A percentile compares a stretch with the other conserved stretches of the same genome.
Evolutionary conservation across 2,329 filamentous ascomycete genomes (phyloP).

Genomic region (Fonsecaea nubica): DNA sequence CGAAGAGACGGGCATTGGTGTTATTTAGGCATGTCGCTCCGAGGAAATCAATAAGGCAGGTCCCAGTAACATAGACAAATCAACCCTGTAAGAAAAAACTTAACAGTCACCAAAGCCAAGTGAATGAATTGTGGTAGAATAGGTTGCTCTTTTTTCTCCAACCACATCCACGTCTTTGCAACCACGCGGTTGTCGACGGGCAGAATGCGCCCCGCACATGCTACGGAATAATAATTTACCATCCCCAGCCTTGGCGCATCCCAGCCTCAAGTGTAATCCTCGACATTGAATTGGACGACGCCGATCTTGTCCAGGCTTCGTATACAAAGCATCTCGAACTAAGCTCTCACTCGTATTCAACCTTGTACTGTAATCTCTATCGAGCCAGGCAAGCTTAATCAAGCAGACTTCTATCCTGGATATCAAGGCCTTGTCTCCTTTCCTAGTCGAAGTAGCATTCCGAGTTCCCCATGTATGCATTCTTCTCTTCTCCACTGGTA

Average conservation of each 20-base stretch:
- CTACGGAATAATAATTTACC: neutral
- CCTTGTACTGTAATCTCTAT: neutral
- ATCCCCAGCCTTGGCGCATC: neutral
- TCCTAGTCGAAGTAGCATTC: neutral
- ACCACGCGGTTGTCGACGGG: neutral
- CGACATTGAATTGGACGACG: neutral
- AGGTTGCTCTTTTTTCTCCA: no score
- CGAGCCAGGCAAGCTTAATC: neutral
- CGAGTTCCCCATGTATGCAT: neutral
- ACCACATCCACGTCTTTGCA: no score
- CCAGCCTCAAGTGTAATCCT: neutral
- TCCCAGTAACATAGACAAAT: neutral
- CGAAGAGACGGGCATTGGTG: neutral
- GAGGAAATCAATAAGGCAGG: neutral
- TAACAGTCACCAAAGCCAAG: neutral
- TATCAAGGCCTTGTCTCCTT: neutral
- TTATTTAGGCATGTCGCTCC: neutral
- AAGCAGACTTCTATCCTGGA: neutral
- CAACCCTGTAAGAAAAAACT: neutral
- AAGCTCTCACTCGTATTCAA: slow-evolving; percentile 12
- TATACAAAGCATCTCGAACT: slow-evolving; percentile 4
- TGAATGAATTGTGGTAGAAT: neutral
- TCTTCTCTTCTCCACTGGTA: neutral
- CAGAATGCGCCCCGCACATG: neutral
- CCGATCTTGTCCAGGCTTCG: slow-evolving; percentile 4